phyloP scores from a whole-genome alignment of 768 basidiomycete species.

The Boletus fagicola region DNA sequence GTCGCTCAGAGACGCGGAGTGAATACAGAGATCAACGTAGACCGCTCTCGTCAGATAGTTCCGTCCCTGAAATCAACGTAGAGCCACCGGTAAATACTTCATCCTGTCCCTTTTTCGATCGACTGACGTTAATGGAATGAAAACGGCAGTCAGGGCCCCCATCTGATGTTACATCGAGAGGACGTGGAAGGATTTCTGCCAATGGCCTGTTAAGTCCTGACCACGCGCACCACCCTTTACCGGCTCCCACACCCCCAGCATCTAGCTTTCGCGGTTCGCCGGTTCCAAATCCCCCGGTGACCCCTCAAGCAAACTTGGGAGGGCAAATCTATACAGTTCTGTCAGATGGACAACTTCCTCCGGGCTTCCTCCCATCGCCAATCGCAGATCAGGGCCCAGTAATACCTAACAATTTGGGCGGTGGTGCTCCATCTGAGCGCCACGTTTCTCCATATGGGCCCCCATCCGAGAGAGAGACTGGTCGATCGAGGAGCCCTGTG shows the following conservation, averaged over 20 bases:
- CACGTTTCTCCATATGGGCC: slow-evolving; percentile 10
- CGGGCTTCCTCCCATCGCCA: slow-evolving; percentile 10
- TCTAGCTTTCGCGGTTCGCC: slow-evolving; percentile 14
- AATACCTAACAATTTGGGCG: slow-evolving; percentile 17
- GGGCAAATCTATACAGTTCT: slow-evolving; percentile 15
- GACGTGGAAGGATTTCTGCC: slow-evolving; percentile 7
- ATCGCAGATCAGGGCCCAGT: slow-evolving; percentile 19
- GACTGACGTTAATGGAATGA: slow-evolving; percentile 14
- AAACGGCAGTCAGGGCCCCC: slow-evolving; percentile 29
- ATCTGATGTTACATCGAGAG: slow-evolving; percentile 34
- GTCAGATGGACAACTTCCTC: slow-evolving; percentile 13
- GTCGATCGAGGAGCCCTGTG: slow-evolving; percentile 21
- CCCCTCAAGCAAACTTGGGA: slow-evolving; percentile 9
- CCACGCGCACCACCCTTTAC: slow-evolving; percentile 30
- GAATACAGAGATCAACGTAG: slow-evolving; percentile 22
- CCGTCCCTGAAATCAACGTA: slow-evolving; percentile 34
- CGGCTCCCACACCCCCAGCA: slow-evolving; percentile 20
- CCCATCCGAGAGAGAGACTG: slow-evolving; percentile 22
- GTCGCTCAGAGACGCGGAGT: slow-evolving; percentile 19
- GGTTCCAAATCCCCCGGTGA: slow-evolving; percentile 12
- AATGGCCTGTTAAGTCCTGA: slow-evolving; percentile 31
- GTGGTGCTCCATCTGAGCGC: slow-evolving; percentile 11
- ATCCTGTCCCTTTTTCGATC: slow-evolving; percentile 6
- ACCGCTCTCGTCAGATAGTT: slow-evolving; percentile 33
- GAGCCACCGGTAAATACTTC: slow-evolving; percentile 30